Conservation (phyloP, 225 moss, liverwort and hornwort genomes). For the Neckera pumila region DNA sequence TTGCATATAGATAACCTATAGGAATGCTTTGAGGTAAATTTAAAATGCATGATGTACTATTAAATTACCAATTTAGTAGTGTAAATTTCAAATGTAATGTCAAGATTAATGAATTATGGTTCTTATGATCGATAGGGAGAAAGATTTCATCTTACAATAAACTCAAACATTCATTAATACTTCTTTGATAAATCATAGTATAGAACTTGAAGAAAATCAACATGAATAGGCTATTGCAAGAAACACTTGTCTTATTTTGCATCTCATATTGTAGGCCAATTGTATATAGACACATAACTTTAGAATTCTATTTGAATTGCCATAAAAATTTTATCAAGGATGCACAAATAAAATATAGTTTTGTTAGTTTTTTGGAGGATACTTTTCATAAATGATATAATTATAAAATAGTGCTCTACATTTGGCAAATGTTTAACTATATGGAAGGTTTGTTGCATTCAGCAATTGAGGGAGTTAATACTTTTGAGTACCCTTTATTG, state of each 20-base stretch:
- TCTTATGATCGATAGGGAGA: background rate
- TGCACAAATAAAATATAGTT: background rate
- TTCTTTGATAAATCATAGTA: too few relatives aligned
- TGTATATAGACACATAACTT: background rate
- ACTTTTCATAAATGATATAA: background rate
- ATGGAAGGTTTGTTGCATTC: rapidly evolving
- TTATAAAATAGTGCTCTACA: background rate
- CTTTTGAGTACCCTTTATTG: background rate
- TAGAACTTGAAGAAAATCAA: background rate
- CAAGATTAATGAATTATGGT: background rate
- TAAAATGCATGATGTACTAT: background rate
- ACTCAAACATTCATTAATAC: too few relatives aligned
- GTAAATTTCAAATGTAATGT: background rate
- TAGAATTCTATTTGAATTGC: background rate
- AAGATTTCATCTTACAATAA: too few relatives aligned
- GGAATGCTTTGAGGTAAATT: background rate
- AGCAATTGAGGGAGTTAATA: rapidly evolving
- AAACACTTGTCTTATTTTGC: background rate
- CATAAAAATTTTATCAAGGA: background rate
- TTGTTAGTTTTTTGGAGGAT: rapidly evolving
- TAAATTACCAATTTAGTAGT: background rate
- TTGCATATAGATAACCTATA: background rate
- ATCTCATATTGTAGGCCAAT: background rate
- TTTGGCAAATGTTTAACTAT: too few relatives aligned
- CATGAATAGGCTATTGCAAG: background rate